Base-by-base conservation (phyloP, 179 eudicot genomes). In the Spergularia azorica region DNA sequence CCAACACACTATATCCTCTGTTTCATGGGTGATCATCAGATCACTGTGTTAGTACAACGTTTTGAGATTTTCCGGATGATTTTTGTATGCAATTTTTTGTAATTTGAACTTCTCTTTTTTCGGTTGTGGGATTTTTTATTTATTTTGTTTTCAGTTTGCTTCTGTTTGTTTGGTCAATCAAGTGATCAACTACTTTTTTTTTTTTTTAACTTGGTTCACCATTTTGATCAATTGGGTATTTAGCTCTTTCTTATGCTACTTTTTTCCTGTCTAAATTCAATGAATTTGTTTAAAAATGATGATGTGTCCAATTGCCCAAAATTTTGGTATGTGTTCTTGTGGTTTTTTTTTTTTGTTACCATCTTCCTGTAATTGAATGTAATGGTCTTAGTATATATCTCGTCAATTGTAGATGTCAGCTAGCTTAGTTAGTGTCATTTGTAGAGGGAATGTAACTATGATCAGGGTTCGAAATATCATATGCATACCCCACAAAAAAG, bases 221-320 rank as follows among this genome's bases (percentile, higher is more conserved):
- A 64, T 14, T 57, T 82, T 78, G 5, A 4, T 68, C 18, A 75
- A 52, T 71, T 78, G 79, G 73, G 79, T 55, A 66, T 48, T 67
- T 41, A 9, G 59, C 3, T 15, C 52, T 55, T 71, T 65, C 46
- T 7, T 9, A 38, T 74, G 39, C 20, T 21, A 54, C 48, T 68
- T 14, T 41, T 63, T 6, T 71, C 51, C 9, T 5, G 9, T 50
- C 46, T 16, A 48, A 36, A 51, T 59, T 52, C 58, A 57, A n/a
- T 73, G 51, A 13, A 32, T 57, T 62, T 71, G 63, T 55, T 36
- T 55, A 38, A 71, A 48, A 71, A 26, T 66, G 50, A 56, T 80
- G 71, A 63, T 17, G 16, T 70, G 20, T 13, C 12, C 60, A 26
- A 1, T 18, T 43, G 48, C 6, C 6, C 41, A 55, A 26, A 26